Evolutionary conservation across 2,329 filamentous ascomycete species (phyloP).

Genomic region (Alternaria solani): DNA sequence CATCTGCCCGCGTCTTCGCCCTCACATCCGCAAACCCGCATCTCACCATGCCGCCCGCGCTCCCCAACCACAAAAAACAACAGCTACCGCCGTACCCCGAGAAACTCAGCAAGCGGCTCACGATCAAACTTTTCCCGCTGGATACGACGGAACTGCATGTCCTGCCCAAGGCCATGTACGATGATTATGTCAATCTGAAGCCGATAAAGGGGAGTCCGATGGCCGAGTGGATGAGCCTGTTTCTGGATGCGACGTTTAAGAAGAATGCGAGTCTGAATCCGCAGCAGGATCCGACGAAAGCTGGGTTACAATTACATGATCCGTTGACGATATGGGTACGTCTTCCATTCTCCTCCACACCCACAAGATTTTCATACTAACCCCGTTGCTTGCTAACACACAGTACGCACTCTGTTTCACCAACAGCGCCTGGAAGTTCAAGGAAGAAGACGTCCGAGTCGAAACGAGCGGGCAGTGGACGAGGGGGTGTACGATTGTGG

Average conservation of each 20-base stretch:
- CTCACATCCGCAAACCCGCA: conserved; percentile 66
- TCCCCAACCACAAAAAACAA: conserved; percentile 53
- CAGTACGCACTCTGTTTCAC: conserved; percentile 39
- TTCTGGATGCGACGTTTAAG: conserved; percentile 56
- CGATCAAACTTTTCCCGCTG: conserved; percentile 58
- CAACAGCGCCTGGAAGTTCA: conserved; percentile 47
- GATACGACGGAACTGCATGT: conserved; percentile 57
- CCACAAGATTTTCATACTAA: no score
- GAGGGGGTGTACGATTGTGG: conserved; percentile 85
- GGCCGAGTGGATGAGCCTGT: conserved; percentile 56
- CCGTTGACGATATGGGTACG: conserved; percentile 49
- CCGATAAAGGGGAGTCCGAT: conserved; percentile 51
- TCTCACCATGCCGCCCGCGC: conserved; percentile 77
- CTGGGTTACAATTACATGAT: conserved; percentile 58
- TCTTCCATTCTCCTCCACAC: no score
- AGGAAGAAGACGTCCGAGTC: conserved; percentile 79
- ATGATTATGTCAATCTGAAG: conserved; percentile 31
- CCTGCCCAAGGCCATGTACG: conserved; percentile 53
- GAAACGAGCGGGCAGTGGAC: conserved; percentile 96
- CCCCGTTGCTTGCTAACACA: no score
- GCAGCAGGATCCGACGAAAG: conserved; percentile 44
- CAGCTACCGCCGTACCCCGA: conserved; percentile 51
- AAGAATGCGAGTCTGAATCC: conserved; percentile 55
- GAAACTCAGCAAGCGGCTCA: conserved; percentile 53
- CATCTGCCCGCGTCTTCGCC: conserved; percentile 59